These are phyloP conservation scores for Lachnellula cervina DNA, from an alignment of 2,329 filamentous ascomycete genomes.

Conservation along the genomic window DNA sequence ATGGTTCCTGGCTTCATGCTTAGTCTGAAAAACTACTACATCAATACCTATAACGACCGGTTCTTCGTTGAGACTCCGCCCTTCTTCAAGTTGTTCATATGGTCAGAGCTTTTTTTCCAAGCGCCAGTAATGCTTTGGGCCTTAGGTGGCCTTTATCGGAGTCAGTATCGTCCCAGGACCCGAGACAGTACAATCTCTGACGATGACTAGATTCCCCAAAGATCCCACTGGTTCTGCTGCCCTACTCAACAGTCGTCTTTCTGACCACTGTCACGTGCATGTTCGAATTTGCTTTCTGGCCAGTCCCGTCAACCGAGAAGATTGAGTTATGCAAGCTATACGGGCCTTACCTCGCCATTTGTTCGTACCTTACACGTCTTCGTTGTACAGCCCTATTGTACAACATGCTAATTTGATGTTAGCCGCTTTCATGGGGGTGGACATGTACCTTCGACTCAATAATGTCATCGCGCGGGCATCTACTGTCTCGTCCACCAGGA, in stretches of 20 bases:
- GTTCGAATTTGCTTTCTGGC: slow-evolving; percentile 55
- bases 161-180: slow-evolving; percentile 33
- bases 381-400: background rate
- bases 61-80: slow-evolving; percentile 56
- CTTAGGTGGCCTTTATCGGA: slow-evolving; percentile 46
- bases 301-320: slow-evolving; percentile 41
- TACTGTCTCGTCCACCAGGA: background rate
- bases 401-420: background rate
- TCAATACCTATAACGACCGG: slow-evolving; percentile 56
- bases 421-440: slow-evolving; percentile 39
- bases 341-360: slow-evolving; percentile 50
- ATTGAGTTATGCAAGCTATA: slow-evolving; percentile 47
- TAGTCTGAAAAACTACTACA: slow-evolving; percentile 50
- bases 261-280: slow-evolving; percentile 60
- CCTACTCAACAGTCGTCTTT: slow-evolving; percentile 54
- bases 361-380: slow-evolving; percentile 36
- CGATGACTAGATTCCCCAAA: slow-evolving; percentile 46
- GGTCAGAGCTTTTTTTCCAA: slow-evolving; percentile 57
- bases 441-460: slow-evolving; percentile 36
- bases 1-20: slow-evolving; percentile 46
- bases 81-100: slow-evolving; percentile 55
- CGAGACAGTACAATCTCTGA: background rate
- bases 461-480: slow-evolving; percentile 12
- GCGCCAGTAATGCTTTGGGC: slow-evolving; percentile 57
- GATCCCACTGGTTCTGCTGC: slow-evolving; percentile 54